Evolutionary conservation across 2,329 filamentous ascomycete genomes (phyloP), one percentile per base, ranked within the genome.

Genomic region (Aspergillus sp.): DNA sequence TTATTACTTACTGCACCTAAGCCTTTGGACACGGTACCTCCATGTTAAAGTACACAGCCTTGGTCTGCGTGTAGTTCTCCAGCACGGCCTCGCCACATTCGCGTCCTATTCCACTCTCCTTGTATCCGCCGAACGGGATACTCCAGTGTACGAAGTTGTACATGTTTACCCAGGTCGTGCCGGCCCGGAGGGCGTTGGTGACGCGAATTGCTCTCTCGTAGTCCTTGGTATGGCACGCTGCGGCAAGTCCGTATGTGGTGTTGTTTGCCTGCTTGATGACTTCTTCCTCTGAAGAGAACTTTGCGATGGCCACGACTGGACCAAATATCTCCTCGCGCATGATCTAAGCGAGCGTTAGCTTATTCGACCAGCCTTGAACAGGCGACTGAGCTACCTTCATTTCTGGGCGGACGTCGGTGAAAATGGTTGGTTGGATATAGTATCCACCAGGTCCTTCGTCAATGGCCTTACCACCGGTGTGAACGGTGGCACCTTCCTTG

Each of bases 341-440:
- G 64, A 95, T 89, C 71, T 30, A 1, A 30, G 1, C 9, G 9
- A 30, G 20, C 20, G 20, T 30, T 30, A 30, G 3, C 9, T 1
- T 4, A 20, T 20, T 20, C 20, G 3, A 20, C 20, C 27, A 3
- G 1, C 3, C 4, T 4, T 30, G 3, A 11, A 30, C 20, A 3
- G 2, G 9, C 0, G 4, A 3, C 8, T 9, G 9, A 1, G 27
- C 9, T 30, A 30, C 27, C 27, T 86, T 85, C 74, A 90, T 89
- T 68, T 85, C 76, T 34, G 86, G 80, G 50, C 80, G 85, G 65
- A 95, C 91, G 70, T 91, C 86, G 76, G 85, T 87, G 83, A 84
- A 92, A 80, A 96, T 91, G 70, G 91, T 96, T 41, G 91, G 91
- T 82, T 93, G 81, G 77, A 96, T 93, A 82, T 93, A 96, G 85